Conservation (phyloP, 306 rosid species). For the Ammopiptanthus mongolicus region DNA sequence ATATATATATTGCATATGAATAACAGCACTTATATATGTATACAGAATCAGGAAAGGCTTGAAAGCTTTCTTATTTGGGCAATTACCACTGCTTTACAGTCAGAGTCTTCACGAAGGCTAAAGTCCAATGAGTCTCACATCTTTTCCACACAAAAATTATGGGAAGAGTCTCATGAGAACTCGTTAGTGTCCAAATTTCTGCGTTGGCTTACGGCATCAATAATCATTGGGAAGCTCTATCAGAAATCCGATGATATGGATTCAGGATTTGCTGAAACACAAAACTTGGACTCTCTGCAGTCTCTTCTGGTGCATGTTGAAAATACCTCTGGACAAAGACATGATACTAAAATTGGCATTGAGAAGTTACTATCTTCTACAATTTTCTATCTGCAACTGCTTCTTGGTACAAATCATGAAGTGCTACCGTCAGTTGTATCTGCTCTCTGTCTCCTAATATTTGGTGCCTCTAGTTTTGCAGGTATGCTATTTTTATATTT, state of each 20-base stretch:
- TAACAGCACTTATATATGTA: conserved; percentile 7
- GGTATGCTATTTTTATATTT: conserved; percentile 40
- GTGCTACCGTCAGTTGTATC: conserved; percentile 63
- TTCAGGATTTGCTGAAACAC: conserved; percentile 21
- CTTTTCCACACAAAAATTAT: conserved; percentile 15
- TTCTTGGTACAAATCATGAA: conserved; percentile 35
- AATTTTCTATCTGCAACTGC: conserved; percentile 67
- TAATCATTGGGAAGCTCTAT: conserved; percentile 60
- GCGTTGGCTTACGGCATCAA: conserved; percentile 75
- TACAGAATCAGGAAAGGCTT: conserved; percentile 56
- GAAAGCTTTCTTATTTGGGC: conserved; percentile 71
- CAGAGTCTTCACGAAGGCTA: conserved; percentile 38
- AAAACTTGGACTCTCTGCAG: conserved; percentile 38
- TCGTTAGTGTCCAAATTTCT: conserved; percentile 49
- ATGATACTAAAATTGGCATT: conserved; percentile 31
- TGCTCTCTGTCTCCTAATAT: conserved; percentile 69
- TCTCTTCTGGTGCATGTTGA: conserved; percentile 43
- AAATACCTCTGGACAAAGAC: conserved; percentile 27
- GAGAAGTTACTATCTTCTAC: conserved; percentile 59
- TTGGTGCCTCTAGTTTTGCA: conserved; percentile 29
- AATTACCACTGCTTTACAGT: conserved; percentile 49
- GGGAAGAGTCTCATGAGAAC: conserved; percentile 35
- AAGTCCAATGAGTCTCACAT: conserved; percentile 30
- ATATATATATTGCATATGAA: background rate
- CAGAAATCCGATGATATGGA: conserved; percentile 27